Percentiles rank a stretch among this genome's conserved stretches.
Conservation (phyloP, 345 rosid species). For the Reutealis trisperma region DNA sequence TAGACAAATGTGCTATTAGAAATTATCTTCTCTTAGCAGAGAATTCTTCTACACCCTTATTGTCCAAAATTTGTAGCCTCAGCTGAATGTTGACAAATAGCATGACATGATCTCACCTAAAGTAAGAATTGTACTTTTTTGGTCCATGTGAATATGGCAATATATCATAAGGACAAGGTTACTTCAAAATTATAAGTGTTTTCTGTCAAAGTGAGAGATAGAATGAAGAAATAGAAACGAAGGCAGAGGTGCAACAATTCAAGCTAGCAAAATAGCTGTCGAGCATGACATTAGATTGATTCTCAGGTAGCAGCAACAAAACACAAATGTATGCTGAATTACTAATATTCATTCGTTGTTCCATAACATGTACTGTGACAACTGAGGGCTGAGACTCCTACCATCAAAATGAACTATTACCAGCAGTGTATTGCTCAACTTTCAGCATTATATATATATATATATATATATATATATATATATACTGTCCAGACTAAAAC, state of each 20-base stretch:
- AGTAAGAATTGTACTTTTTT: not conserved
- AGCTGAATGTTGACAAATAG: not conserved
- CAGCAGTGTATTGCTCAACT: not conserved
- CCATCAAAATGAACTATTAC: slow-evolving; percentile 2
- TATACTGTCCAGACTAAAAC: not conserved
- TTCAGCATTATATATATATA: not conserved
- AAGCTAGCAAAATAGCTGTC: slow-evolving; percentile 5
- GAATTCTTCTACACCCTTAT: not conserved
- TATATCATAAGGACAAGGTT: not conserved
- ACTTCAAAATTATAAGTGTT: not conserved
- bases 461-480: too few species aligned
- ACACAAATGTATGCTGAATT: not conserved
- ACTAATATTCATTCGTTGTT: not conserved
- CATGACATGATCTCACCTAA: not conserved
- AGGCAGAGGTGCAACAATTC: not conserved
- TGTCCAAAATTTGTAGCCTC: not conserved
- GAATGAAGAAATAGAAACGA: not conserved
- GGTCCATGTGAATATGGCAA: not conserved
- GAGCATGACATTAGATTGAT: not conserved
- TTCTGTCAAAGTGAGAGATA: not conserved
- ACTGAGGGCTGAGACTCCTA: not conserved
- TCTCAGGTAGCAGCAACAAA: not conserved
- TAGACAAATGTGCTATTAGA: not conserved
- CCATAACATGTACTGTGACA: not conserved
- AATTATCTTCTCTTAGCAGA: not conserved